Base-by-base conservation (phyloP, 306 rosid genomes). In the Cercis canadensis region DNA sequence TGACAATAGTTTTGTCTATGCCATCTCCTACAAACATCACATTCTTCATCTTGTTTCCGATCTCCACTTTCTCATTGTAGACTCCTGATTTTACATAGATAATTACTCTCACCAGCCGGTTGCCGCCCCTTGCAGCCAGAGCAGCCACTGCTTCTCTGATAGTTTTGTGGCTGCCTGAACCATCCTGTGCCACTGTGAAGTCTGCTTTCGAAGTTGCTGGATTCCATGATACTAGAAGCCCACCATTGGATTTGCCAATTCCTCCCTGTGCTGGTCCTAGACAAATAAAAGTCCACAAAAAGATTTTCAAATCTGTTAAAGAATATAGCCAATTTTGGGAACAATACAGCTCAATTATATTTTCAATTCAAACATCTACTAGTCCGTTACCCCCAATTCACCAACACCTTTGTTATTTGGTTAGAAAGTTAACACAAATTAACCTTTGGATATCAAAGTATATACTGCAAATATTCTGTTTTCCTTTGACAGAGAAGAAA, bases 1-100 rank as follows among this genome's bases (percentile, higher is more conserved):
- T 83, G 81, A 84, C 49, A 0, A 88, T 51, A 4, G 91, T 92
- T 72, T 31, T 80, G 73, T 84, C 90, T 4, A 85, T 85, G 62
- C 95, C 98, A 72, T 88, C 98, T 43, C 98, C 91, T 0, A 92
- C 91, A 18, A 92, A 18, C 92, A 88, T 87, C 1, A 88, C 59
- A 70, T 86, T 88, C 37, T 39, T 78, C 54, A 78, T 4, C 7
- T 76, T 69, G 29, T 43, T 12, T 6, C 72, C 86, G 49, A 88
- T 85, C 65, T 74, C 84, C 5, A 89, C 95, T 7, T 81, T 88
- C 66, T 88, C 92, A 18, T 72, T 11, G 59, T 86, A 85, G 4
- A 87, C 73, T 9, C 95, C 87, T 5, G 85, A n/a, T 80, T 82
- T 90, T 13, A 85, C 89, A 50, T 80, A 65, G 34, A 90, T 68